Evolutionary conservation across 345 rosid species (phyloP), one percentile per base, ranked within the genome.

Genomic region (Pugionium dolabratum): DNA sequence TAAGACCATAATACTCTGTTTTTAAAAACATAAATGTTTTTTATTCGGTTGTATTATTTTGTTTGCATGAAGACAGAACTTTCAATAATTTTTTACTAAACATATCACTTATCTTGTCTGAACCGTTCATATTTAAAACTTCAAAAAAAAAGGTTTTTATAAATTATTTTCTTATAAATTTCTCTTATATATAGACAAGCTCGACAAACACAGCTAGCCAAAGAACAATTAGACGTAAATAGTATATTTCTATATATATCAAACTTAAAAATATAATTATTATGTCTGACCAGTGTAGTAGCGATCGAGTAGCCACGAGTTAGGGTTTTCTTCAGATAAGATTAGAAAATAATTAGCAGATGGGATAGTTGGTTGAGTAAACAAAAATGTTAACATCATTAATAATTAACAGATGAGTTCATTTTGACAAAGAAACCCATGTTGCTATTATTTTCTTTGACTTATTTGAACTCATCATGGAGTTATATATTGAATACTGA

Each of bases 341-440:
- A 27, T 36, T 44, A 10, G 0, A 28, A 27, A 30, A 4, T 3
- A 32, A 27, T 37, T 61, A 44, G 48, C 35, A 49, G 53, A 60
- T 53, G 43, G 39, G 45, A 66, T 44, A 39, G 71, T 54, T 53
- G 53, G 67, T 53, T 36, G 62, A 61, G 62, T 18, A 54, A 45
- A 39, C 40, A n/a, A 28, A 45, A 52, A 25, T 37, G 68, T 53
- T 70, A 53, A 54, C 68, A 45, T 70, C 74, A 1, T 11, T 53
- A 62, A 62, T 70, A 52, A 61, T 53, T 37, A 62, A 54, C 30
- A 54, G 18, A 18, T 18, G 18, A 18, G 18, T 18, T 18, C 18
- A 18, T 18, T 18, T 18, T 18, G 18, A 18, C 18, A 18, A 18
- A 18, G 18, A 18, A 18, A 18, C 18, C 18, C 18, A 18, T 18